Base-by-base conservation (phyloP, 805 yeast species). In the Naumovozyma baii region DNA sequence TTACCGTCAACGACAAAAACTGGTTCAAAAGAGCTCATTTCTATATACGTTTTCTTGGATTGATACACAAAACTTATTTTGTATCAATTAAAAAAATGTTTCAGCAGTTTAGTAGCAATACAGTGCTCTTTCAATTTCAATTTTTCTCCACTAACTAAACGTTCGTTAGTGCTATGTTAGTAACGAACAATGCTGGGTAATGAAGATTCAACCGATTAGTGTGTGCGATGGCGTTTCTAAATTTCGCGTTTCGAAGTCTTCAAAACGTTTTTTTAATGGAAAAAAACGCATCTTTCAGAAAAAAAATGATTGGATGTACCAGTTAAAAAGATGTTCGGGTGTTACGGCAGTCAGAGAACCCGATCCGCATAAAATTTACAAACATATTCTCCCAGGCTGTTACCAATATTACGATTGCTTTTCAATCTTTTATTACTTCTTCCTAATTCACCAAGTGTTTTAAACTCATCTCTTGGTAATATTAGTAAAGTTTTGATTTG, bases 1-100 rank as follows among this genome's bases (percentile, higher is more conserved):
- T 92, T 88, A 79, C 94, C 95, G 79, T 87, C 96, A 79, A 87
- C 82, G 73, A 88, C 96, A 78, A 85, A 85, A 76, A 83, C 94
- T 74, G 94, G 90, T 78, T 87, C 94, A 71, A 80, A 86, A 69
- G 85, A 76, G 59, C 65, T 60, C 69, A 64, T 67, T 52, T 55
- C 15, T 22, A 7, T 7, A 7, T 7, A 22, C 26, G 26, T 22
- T 22, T 22, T 22, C 26, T 22, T 22, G 26, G 26, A 22, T 22
- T 22, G 26, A 22, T 22, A n/a, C n/a, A n/a, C n/a, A n/a, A n/a
- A 22, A 7, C 26, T 22, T 22, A 7, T 7, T 22, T 10, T 7
- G 10, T 7, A 22, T 22, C 26, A 7, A 7, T 10, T 10, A 22
- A 10, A 22, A 22, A 22, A 22, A 22, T 22, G 26, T 22, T 10